Evolutionary conservation across 805 yeast genomes (phyloP).

Genomic region (Candida ascalaphidarum): DNA sequence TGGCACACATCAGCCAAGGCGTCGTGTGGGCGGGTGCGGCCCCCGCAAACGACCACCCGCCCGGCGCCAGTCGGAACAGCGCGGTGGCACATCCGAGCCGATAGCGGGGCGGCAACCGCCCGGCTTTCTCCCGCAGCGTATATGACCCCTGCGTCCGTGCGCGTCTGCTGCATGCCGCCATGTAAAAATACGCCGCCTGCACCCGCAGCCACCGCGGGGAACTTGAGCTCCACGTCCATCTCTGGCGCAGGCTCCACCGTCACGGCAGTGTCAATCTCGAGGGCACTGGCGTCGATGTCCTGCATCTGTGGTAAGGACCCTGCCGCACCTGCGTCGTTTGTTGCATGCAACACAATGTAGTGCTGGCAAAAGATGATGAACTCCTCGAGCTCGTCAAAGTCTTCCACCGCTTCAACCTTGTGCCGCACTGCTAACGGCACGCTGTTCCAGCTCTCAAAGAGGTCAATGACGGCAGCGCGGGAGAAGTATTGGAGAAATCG

Average conservation of each 20-base stretch:
- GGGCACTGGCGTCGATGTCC: slow-evolving; percentile 2
- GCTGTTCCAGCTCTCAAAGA: slow-evolving; percentile 52
- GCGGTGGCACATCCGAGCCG: slow-evolving; percentile 53
- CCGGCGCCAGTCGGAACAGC: slow-evolving; percentile 23
- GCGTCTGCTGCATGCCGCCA: slow-evolving; percentile 34
- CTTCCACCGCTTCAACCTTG: slow-evolving; percentile 44
- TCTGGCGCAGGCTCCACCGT: slow-evolving; percentile 1
- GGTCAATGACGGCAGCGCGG: slow-evolving; percentile 41
- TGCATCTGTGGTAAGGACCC: slow-evolving; percentile 3
- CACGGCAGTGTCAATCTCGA: slow-evolving; percentile 1
- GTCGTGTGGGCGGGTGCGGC: slow-evolving; percentile 53
- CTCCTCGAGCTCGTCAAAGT: slow-evolving; percentile 82
- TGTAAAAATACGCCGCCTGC: slow-evolving; percentile 17
- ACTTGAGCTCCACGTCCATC: slow-evolving; percentile 25
- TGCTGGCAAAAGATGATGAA: slow-evolving; percentile 70
- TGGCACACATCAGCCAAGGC: slow-evolving; percentile 26
- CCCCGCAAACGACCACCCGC: slow-evolving; percentile 46
- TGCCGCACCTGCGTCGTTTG: slow-evolving; percentile 21
- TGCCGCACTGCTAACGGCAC: slow-evolving; percentile 29
- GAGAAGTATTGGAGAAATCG: slow-evolving; percentile 47
- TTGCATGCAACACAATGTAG: slow-evolving; percentile 60
- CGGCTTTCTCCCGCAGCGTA: not conserved
- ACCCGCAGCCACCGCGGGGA: slow-evolving; percentile 25
- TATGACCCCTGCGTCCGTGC: slow-evolving; percentile 6
- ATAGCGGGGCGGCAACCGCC: slow-evolving; percentile 8